Evolutionary conservation across 345 rosid genomes (phyloP).

Genomic region (Rubroshorea leprosula): DNA sequence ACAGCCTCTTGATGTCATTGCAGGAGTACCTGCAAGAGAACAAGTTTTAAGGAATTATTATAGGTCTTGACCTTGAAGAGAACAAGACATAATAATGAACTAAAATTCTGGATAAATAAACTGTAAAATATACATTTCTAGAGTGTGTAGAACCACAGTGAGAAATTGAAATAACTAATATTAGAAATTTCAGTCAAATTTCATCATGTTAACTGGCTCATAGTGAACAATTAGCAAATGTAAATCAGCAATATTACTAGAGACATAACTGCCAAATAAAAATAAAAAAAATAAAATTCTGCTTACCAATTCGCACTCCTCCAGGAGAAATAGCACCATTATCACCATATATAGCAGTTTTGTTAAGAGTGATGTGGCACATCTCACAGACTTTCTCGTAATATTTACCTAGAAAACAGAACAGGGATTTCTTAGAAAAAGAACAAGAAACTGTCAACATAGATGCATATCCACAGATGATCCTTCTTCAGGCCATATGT

Average conservation of each 20-base stretch:
- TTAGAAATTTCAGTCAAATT: too few species aligned
- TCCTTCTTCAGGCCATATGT: too few species aligned
- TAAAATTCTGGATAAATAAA: too few species aligned
- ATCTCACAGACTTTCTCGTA: constrained; percentile 94
- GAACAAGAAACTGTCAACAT: not conserved
- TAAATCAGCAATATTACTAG: too few species aligned
- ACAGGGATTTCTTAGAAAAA: not conserved
- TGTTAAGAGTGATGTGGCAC: constrained; percentile 88
- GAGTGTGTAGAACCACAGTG: too few species aligned
- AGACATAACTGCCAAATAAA: not conserved
- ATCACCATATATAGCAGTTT: constrained; percentile 74
- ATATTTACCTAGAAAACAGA: constrained; percentile 51
- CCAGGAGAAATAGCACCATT: constrained; percentile 81
- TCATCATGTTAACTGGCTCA: not conserved
- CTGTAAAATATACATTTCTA: too few species aligned
- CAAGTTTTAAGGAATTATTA: too few species aligned
- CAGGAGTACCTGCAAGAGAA: constrained; percentile 67
- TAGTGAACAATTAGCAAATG: not conserved
- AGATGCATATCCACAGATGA: too few species aligned
- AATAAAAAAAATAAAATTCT: too few species aligned
- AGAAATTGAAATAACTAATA: too few species aligned
- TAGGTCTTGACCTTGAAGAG: too few species aligned
- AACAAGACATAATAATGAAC: too few species aligned
- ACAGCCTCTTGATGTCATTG: constrained; percentile 97
- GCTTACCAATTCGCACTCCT: constrained; percentile 92